Percentiles rank a stretch among this genome's conserved stretches.
phyloP scores from a whole-genome alignment of 257 asterid species.

The Datura wrightii region DNA sequence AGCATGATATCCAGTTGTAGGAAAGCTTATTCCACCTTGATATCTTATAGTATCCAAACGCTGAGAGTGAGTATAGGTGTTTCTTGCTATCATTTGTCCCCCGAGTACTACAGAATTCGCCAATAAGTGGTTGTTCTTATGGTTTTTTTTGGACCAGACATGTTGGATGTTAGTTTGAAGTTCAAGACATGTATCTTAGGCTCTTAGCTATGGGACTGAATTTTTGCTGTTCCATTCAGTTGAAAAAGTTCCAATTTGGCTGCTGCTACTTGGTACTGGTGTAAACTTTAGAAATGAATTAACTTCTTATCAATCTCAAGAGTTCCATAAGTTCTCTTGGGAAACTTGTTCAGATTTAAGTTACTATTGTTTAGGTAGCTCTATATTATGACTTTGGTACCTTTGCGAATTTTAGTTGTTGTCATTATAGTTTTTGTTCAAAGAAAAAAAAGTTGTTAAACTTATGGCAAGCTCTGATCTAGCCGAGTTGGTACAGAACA shows the following conservation, averaged over 20 bases:
- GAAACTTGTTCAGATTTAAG: neutral
- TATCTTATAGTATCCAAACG: neutral
- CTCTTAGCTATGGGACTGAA: neutral
- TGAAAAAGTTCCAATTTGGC: neutral
- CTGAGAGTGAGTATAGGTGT: neutral
- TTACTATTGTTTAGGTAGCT: neutral
- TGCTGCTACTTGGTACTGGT: neutral
- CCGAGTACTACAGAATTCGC: neutral
- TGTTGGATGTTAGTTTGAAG: neutral
- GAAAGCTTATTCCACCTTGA: neutral
- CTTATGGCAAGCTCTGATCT: too few species aligned
- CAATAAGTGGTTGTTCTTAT: neutral
- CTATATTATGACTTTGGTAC: neutral
- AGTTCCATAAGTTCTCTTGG: neutral
- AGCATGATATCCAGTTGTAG: neutral
- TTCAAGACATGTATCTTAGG: neutral
- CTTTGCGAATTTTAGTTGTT: neutral
- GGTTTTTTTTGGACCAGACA: neutral
- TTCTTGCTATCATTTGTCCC: neutral
- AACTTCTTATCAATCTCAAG: neutral
- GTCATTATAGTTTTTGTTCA: neutral
- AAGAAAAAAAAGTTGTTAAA: too few species aligned
- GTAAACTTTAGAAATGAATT: neutral
- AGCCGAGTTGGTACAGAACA: too few species aligned
- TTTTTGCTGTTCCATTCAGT: neutral